Percentiles rank a stretch among this genome's conserved stretches.
These are phyloP conservation scores for Spencermartinsiella ligniputridi DNA, from an alignment of 1,139 yeast species.

Conservation along the genomic window DNA sequence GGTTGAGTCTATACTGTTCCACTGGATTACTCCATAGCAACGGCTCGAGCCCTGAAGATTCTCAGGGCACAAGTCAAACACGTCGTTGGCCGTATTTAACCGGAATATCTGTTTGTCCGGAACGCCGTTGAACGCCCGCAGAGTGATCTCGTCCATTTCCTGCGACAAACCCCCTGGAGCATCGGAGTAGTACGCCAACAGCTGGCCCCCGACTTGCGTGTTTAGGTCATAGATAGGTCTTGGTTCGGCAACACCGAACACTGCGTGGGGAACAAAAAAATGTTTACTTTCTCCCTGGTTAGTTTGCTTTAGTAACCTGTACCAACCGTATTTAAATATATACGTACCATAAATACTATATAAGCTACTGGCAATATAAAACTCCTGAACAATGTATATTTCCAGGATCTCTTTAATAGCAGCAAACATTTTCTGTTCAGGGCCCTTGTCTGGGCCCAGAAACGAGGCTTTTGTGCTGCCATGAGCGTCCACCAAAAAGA, in stretches of 20 bases:
- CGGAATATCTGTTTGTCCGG: conserved; percentile 26
- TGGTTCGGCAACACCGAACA: conserved; percentile 33
- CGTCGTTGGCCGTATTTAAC: conserved; percentile 24
- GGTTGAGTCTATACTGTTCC: conserved; percentile 28
- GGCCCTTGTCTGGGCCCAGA: conserved; percentile 17
- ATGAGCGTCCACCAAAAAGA: too few species aligned
- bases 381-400: conserved; percentile 32
- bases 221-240: conserved; percentile 22
- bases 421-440: conserved; percentile 26
- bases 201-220: conserved; percentile 24
- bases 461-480: too few species aligned
- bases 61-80: conserved; percentile 29
- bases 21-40: conserved; percentile 35
- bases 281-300: conserved; percentile 30
- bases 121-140: conserved; percentile 28
- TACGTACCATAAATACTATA: conserved; percentile 31
- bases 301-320: conserved; percentile 2
- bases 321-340: too few species aligned
- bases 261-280: conserved; percentile 30
- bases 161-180: conserved; percentile 20
- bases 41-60: conserved; percentile 31
- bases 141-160: conserved; percentile 29
- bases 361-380: conserved; percentile 31
- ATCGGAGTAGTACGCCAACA: conserved; percentile 29
- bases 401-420: conserved; percentile 28